A percentile compares a stretch with the other conserved stretches of the same genome.
These are phyloP conservation scores for Colletotrichum sp. DNA, from an alignment of 2,329 filamentous ascomycete species.

Conservation along the genomic window DNA sequence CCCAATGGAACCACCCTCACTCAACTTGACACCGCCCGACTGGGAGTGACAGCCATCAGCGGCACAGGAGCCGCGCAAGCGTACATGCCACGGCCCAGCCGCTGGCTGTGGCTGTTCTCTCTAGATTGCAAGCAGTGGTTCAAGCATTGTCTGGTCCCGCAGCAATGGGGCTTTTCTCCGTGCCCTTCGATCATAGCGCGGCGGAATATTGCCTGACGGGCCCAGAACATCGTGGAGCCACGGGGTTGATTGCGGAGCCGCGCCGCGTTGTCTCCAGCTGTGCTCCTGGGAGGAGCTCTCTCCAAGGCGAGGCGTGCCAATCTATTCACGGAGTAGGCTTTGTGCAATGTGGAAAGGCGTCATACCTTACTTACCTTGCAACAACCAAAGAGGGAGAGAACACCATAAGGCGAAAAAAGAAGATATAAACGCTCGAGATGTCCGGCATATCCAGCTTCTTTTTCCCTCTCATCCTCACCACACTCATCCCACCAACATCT, in stretches of 20 bases:
- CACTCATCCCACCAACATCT: background rate
- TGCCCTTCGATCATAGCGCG: background rate
- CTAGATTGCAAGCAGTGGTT: background rate
- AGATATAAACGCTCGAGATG: conserved; percentile 1
- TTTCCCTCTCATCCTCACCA: background rate
- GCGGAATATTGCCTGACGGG: background rate
- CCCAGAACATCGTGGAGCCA: background rate
- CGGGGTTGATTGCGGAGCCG: conserved; percentile 1
- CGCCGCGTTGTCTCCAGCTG: background rate
- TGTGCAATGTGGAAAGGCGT: background rate
- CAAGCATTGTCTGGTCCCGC: background rate
- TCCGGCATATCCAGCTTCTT: background rate
- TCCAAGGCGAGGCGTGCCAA: background rate
- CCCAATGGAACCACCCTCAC: background rate
- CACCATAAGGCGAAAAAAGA: background rate
- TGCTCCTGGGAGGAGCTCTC: background rate
- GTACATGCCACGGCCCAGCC: background rate
- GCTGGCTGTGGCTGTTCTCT: background rate
- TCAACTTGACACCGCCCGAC: conserved; percentile 10
- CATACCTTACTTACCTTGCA: background rate
- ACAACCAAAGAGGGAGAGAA: background rate
- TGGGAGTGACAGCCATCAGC: background rate
- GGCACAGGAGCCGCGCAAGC: conserved; percentile 1
- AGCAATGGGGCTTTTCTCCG: background rate
- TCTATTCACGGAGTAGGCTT: background rate